Evolutionary conservation across 371 early-diverging fungal genomes (phyloP).

Genomic region (Funneliformis caledonium): DNA sequence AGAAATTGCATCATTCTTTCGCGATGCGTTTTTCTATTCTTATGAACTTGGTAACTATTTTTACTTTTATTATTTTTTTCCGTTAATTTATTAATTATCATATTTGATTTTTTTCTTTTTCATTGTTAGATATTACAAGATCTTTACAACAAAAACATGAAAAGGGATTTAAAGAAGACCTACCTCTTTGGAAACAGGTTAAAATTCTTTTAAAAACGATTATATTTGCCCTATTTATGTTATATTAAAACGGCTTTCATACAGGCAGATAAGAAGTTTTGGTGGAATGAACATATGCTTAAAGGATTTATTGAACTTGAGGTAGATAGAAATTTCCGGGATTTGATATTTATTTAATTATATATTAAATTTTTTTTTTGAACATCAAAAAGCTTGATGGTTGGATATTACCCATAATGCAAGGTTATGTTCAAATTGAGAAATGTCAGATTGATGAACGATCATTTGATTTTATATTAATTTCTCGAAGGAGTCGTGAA

Average conservation of each 20-base stretch:
- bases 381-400: conserved; percentile 55
- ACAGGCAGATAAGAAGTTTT: conserved; percentile 58
- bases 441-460: conserved; percentile 66
- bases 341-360: conserved; percentile 14
- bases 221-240: background rate
- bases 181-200: conserved; percentile 52
- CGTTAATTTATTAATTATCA: background rate
- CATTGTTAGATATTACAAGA: conserved; percentile 45
- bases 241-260: conserved; percentile 30
- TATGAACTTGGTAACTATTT: conserved; percentile 57
- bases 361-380: conserved; percentile 39
- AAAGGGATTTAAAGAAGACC: background rate
- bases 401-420: conserved; percentile 70
- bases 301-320: conserved; percentile 53
- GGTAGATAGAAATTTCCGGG: conserved; percentile 41
- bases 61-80: too few relatives aligned
- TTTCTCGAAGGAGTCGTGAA: conserved; percentile 81
- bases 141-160: conserved; percentile 38
- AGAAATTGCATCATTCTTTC: conserved; percentile 67
- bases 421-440: conserved; percentile 70
- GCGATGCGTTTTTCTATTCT: conserved; percentile 69
- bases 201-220: background rate
- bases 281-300: conserved; percentile 71
- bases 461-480: conserved; percentile 74
- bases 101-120: background rate